These are phyloP conservation scores for Ajuga chamaepitys DNA, from an alignment of 257 asterid species.

Conservation along the genomic window DNA sequence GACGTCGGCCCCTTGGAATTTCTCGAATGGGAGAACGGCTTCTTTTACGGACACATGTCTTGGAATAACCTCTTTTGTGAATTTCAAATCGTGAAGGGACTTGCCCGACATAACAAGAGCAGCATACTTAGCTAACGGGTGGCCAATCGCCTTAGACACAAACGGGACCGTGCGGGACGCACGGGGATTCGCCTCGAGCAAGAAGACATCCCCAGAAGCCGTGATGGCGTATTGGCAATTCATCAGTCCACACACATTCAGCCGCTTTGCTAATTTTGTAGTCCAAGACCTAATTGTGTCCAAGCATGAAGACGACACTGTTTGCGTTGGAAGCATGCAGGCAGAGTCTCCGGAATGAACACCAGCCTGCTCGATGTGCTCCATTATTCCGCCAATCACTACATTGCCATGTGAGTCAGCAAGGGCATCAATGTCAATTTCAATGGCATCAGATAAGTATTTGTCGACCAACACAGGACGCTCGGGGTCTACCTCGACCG, in stretches of 20 bases:
- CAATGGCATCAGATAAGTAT: constrained; percentile 84
- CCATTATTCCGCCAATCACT: constrained; percentile 99
- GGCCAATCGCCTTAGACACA: constrained; percentile 95
- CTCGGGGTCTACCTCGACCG: constrained; percentile 94
- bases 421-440: constrained; percentile 84
- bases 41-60: constrained; percentile 84
- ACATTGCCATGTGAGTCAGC: constrained; percentile 78
- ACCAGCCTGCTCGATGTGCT: constrained; percentile 97
- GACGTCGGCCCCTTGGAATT: constrained; percentile 92
- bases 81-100: constrained; percentile 59
- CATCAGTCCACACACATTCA: constrained; percentile 84
- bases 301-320: constrained; percentile 60
- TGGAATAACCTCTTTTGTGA: constrained; percentile 81
- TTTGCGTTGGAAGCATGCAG: constrained; percentile 89
- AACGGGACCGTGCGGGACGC: constrained; percentile 93
- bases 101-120: constrained; percentile 96
- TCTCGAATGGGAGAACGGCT: constrained; percentile 95
- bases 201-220: constrained; percentile 73
- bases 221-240: constrained; percentile 93
- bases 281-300: constrained; percentile 87
- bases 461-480: constrained; percentile 88
- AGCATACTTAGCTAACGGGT: constrained; percentile 90
- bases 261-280: constrained; percentile 64
- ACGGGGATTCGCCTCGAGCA: constrained; percentile 95
- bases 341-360: constrained; percentile 99